A percentile compares a stretch with the other conserved stretches of the same genome.
These are phyloP conservation scores for Talaromyces atroroseus DNA, from an alignment of 2,329 filamentous ascomycete genomes.

Conservation along the genomic window DNA sequence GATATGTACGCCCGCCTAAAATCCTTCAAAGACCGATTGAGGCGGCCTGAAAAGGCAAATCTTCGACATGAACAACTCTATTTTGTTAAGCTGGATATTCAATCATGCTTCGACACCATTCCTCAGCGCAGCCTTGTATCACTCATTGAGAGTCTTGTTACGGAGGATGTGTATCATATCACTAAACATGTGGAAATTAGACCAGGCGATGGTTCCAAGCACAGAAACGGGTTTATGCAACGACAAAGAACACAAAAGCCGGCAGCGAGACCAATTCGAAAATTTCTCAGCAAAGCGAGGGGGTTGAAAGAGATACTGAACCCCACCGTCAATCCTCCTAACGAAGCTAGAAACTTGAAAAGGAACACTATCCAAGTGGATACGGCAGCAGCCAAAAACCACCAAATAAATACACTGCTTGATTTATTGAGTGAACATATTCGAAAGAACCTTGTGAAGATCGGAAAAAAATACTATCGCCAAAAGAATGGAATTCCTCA, in stretches of 20 bases:
- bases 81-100: slow-evolving; percentile 89
- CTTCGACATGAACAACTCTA: slow-evolving; percentile 50
- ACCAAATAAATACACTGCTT: slow-evolving; percentile 58
- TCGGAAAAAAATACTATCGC: slow-evolving; percentile 81
- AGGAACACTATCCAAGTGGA: slow-evolving; percentile 73
- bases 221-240: slow-evolving; percentile 8
- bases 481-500: slow-evolving; percentile 90
- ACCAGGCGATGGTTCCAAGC: slow-evolving; percentile 32
- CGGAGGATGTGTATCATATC: slow-evolving; percentile 62
- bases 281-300: slow-evolving; percentile 52
- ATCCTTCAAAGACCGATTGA: slow-evolving; percentile 52
- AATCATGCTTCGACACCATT: slow-evolving; percentile 91
- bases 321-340: slow-evolving; percentile 35
- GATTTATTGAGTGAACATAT: slow-evolving; percentile 73
- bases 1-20: slow-evolving; percentile 73
- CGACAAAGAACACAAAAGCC: slow-evolving; percentile 5
- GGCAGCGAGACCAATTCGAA: slow-evolving; percentile 26
- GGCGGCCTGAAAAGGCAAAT: background rate
- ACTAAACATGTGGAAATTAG: slow-evolving; percentile 69
- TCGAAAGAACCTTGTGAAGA: slow-evolving; percentile 75
- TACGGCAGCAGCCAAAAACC: slow-evolving; percentile 53
- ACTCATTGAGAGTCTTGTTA: slow-evolving; percentile 56
- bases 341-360: slow-evolving; percentile 50
- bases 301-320: slow-evolving; percentile 37
- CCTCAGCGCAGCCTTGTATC: slow-evolving; percentile 69